These are phyloP conservation scores for Ceratocystis cacaofunesta DNA, from an alignment of 2,329 filamentous ascomycete species.

Conservation along the genomic window DNA sequence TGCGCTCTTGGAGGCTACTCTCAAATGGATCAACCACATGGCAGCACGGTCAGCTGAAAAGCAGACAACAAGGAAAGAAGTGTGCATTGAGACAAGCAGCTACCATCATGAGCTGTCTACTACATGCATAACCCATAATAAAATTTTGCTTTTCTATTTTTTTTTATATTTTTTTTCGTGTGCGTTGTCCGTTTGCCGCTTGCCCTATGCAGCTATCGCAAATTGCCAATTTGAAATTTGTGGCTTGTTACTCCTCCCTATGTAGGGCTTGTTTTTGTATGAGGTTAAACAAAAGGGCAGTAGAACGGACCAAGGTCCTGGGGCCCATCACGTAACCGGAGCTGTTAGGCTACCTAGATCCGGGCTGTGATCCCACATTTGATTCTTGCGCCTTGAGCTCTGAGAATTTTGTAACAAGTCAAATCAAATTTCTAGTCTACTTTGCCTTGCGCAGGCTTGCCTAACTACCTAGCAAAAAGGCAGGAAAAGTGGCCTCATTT, in stretches of 20 bases:
- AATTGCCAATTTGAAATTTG: neutral
- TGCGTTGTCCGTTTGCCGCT: neutral
- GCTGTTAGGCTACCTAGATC: too few relatives aligned
- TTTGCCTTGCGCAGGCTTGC: neutral
- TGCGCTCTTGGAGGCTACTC: neutral
- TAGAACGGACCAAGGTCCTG: too few relatives aligned
- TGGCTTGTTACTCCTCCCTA: neutral
- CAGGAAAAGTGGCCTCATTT: neutral
- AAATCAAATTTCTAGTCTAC: neutral
- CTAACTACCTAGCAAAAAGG: neutral
- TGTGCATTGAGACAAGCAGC: neutral
- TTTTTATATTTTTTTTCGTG: neutral
- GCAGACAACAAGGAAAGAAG: neutral
- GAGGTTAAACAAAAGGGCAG: neutral
- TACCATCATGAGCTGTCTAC: neutral
- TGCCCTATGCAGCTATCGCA: constrained; percentile 1
- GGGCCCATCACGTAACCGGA: too few relatives aligned
- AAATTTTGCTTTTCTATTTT: neutral
- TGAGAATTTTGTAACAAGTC: neutral
- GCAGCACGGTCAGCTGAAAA: neutral
- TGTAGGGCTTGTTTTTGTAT: neutral
- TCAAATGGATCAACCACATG: neutral
- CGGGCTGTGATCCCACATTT: too few relatives aligned
- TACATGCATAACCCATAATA: neutral
- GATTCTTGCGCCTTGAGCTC: too few relatives aligned